Evolutionary conservation across 1,284 basidiomycete species (phyloP).

Genomic region (Exsudoporus floridanus): DNA sequence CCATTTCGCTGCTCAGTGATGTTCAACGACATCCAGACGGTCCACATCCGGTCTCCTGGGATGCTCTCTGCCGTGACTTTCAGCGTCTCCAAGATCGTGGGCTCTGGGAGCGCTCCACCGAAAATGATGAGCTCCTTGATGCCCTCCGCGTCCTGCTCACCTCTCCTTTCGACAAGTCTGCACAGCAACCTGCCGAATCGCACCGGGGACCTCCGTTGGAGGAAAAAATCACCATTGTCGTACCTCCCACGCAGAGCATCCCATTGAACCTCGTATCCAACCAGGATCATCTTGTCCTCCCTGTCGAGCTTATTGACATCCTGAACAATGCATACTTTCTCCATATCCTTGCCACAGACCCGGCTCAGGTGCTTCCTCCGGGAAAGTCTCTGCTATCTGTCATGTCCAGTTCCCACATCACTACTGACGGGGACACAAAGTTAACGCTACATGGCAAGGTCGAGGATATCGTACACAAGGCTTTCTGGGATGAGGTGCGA

Average conservation of each 20-base stretch:
- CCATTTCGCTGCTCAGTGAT: constrained; percentile 19
- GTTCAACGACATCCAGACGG: constrained; percentile 23
- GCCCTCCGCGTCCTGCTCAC: constrained; percentile 24
- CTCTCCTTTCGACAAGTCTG: constrained; percentile 7
- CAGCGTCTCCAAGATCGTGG: constrained; percentile 32
- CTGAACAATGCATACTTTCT: constrained; percentile 62
- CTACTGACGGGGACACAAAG: constrained; percentile 23
- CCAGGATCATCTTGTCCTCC: constrained; percentile 39
- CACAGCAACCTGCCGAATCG: neutral
- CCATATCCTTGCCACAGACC: constrained; percentile 59
- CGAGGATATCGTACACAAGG: constrained; percentile 53
- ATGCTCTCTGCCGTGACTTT: constrained; percentile 27
- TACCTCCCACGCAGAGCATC: constrained; percentile 29
- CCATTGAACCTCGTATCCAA: constrained; percentile 34
- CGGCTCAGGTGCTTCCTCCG: constrained; percentile 56
- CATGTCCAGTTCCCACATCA: constrained; percentile 44
- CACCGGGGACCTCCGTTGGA: neutral
- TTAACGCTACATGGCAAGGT: constrained; percentile 50
- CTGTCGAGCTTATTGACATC: constrained; percentile 51
- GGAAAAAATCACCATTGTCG: constrained; percentile 19
- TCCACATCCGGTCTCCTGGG: constrained; percentile 26
- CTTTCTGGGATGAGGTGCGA: constrained; percentile 71
- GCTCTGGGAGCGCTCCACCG: constrained; percentile 33
- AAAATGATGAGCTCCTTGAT: constrained; percentile 37
- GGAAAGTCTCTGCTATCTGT: constrained; percentile 69